Evolutionary conservation across 306 rosid species (phyloP).

Genomic region (Vicia villosa): DNA sequence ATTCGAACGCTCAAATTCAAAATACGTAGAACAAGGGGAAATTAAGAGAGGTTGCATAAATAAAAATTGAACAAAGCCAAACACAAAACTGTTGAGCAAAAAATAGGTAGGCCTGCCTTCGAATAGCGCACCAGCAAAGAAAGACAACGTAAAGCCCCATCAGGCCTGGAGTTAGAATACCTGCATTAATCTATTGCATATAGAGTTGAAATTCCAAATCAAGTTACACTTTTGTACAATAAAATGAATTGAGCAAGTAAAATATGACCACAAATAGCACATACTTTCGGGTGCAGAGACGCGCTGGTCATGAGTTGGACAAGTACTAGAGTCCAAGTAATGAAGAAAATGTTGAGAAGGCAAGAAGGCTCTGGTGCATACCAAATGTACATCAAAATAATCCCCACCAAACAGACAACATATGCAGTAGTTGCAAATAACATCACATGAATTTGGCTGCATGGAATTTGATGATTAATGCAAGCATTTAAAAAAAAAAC

Average conservation of each 20-base stretch:
- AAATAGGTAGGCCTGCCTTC: slow-evolving; percentile 61
- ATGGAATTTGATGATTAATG: slow-evolving; percentile 30
- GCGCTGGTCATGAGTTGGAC: slow-evolving; percentile 98
- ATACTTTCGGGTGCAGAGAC: slow-evolving; percentile 96
- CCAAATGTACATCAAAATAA: slow-evolving; percentile 98
- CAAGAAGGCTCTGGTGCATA: slow-evolving; percentile 95
- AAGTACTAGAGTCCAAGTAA: slow-evolving; percentile 89
- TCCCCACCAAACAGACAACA: slow-evolving; percentile 84
- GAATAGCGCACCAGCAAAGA: slow-evolving; percentile 97
- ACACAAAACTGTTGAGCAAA: slow-evolving; percentile 14
- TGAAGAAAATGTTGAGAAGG: slow-evolving; percentile 93
- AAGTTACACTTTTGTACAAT: slow-evolving; percentile 6
- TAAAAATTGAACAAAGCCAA: slow-evolving; percentile 7
- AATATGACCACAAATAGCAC: slow-evolving; percentile 26
- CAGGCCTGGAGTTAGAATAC: slow-evolving; percentile 87
- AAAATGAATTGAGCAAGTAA: slow-evolving; percentile 29
- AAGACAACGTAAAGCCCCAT: slow-evolving; percentile 97
- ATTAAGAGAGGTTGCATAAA: slow-evolving; percentile 25
- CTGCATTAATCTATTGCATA: slow-evolving; percentile 78
- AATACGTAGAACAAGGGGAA: slow-evolving; percentile 15
- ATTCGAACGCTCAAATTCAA: slow-evolving; percentile 27
- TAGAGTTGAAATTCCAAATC: slow-evolving; percentile 27
- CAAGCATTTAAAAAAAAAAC: slow-evolving; percentile 7
- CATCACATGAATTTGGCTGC: slow-evolving; percentile 92
- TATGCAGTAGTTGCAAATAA: slow-evolving; percentile 78